Evolutionary conservation across 2,329 filamentous ascomycete genomes (phyloP), one percentile per base, ranked within the genome.

Genomic region (Claviceps africana): DNA sequence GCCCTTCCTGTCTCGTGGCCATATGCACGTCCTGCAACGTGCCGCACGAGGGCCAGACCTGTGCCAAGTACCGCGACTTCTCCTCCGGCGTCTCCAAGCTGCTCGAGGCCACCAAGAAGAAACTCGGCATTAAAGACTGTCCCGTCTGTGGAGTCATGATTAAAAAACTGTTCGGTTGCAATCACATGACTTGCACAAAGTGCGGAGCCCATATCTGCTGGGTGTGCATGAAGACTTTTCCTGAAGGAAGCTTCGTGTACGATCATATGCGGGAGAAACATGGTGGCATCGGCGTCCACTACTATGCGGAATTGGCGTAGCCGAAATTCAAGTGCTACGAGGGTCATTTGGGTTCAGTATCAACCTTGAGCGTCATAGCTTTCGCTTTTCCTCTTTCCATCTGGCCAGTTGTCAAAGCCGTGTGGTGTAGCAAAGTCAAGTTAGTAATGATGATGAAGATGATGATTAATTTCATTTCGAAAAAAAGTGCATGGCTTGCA

Each of bases 201-300:
- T 77, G 74, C 52, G 55, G 60, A 2, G 56, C 63, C 1, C 70
- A 75, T 52, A 72, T 76, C 31, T 77, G 73, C 54, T 77, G 72
- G 72, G 61, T 68, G 3, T 77, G 74, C 53, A 54, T 74, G 59
- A 53, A 51, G 13, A 58, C 57, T 0, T 75, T 75, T 54, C 19
- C 57, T 3, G 49, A 33, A 10, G 42, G 49, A 0, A 10, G 4
- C 1, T 28, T 31, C 25, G 62, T 60, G 33, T 66, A 67, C 49
- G 25, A 22, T 0, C 65, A 67, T 51, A 57, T 67, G 60, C 56
- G 28, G 17, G 37, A 8, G 15, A 40, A 40, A 10, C 40, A 43
- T 15, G 40, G 40, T 21, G 40, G 22, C 19, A 43, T 43, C 22
- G 40, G 40, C 40, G 21, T 50, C 19, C n/a, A 50, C 2, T 43